phyloP scores from a whole-genome alignment of 352 stramenopile species.

The Pythium grandisporangium region DNA sequence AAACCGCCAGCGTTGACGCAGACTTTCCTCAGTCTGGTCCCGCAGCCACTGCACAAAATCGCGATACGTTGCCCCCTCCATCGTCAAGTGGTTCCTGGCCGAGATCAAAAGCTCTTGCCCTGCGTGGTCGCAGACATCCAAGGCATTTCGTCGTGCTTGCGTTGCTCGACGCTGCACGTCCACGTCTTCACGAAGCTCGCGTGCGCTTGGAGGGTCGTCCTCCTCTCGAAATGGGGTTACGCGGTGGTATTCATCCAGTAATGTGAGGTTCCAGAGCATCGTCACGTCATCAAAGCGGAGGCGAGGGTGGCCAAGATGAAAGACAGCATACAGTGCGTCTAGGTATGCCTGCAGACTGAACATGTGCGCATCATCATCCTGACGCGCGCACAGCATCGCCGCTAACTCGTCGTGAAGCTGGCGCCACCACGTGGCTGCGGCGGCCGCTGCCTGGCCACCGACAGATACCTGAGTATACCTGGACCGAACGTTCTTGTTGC shows the following conservation, averaged over 20 bases:
- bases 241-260: constrained; percentile 21
- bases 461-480: no score
- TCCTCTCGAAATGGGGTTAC: constrained; percentile 7
- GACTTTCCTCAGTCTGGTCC: constrained; percentile 6
- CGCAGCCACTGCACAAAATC: constrained; percentile 16
- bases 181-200: not conserved
- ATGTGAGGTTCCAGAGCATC: constrained; percentile 32
- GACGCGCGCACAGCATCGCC: constrained; percentile 13
- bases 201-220: constrained; percentile 1
- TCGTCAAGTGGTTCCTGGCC: no score
- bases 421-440: constrained; percentile 18
- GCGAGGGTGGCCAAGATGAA: constrained; percentile 29
- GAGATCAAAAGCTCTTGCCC: no score
- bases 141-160: no score
- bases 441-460: no score
- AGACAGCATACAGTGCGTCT: constrained; percentile 46
- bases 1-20: constrained; percentile 10
- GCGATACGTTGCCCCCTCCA: not conserved
- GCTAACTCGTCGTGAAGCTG: constrained; percentile 20
- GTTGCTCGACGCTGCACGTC: no score
- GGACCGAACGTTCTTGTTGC: no score
- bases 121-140: no score
- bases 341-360: constrained; percentile 35
- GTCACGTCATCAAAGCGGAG: constrained; percentile 18
- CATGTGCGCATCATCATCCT: no score